Conservation (phyloP, 805 yeast genomes). For the Tetrapisispora fleetii region DNA sequence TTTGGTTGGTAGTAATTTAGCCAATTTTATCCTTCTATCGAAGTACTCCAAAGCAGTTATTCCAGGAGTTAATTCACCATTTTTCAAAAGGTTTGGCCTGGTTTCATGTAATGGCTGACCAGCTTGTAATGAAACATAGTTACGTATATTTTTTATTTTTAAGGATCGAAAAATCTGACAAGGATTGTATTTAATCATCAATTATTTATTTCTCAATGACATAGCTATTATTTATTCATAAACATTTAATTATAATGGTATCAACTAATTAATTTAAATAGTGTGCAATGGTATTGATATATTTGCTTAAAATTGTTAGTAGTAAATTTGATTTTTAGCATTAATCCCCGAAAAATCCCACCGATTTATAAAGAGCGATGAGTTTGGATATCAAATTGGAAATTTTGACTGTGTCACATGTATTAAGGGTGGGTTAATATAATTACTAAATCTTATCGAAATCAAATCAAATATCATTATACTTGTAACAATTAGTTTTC, state of each 20-base stretch:
- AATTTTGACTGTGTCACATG: neutral
- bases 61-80: slow-evolving; percentile 83
- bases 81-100: slow-evolving; percentile 59
- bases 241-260: neutral
- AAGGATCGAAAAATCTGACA: neutral
- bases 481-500: no score
- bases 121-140: slow-evolving; percentile 29
- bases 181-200: neutral
- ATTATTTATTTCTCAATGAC: neutral
- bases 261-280: no score
- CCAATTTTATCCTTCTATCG: slow-evolving; percentile 53
- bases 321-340: neutral
- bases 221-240: neutral
- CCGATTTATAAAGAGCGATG: neutral
- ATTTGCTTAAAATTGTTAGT: no score
- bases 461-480: no score
- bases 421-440: neutral
- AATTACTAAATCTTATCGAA: neutral
- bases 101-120: slow-evolving; percentile 90
- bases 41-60: slow-evolving; percentile 77
- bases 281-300: no score
- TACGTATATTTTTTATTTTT: slow-evolving; percentile 12
- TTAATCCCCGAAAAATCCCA: neutral
- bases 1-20: slow-evolving; percentile 47
- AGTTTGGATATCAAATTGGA: neutral